Percentiles rank a stretch among this genome's conserved stretches.
Evolutionary conservation across 1,284 basidiomycete genomes (phyloP).

Genomic region (Austropuccinia psidii): DNA sequence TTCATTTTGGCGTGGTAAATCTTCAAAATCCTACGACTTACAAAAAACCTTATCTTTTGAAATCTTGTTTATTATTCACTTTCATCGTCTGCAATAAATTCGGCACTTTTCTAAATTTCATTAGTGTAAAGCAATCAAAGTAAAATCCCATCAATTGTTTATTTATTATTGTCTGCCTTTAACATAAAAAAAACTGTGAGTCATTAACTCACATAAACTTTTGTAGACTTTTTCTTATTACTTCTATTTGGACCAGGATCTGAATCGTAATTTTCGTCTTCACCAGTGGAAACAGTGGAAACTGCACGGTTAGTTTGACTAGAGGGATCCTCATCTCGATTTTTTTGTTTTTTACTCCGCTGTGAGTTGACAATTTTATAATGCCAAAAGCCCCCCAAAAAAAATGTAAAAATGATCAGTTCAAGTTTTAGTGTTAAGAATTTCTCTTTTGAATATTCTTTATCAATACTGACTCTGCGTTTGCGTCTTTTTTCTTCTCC

Average conservation of each 20-base stretch:
- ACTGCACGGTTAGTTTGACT: neutral
- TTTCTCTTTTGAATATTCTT: too few relatives aligned
- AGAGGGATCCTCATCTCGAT: neutral
- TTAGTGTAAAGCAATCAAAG: neutral
- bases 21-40: too few relatives aligned
- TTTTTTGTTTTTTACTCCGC: slow-evolving; percentile 21
- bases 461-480: slow-evolving; percentile 9
- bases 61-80: slow-evolving; percentile 26
- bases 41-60: too few relatives aligned
- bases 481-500: slow-evolving; percentile 30
- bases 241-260: slow-evolving; percentile 8
- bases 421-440: too few relatives aligned
- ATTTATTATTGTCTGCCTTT: neutral
- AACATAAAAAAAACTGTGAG: neutral
- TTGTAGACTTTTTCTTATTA: slow-evolving; percentile 28
- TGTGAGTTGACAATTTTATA: neutral
- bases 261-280: slow-evolving; percentile 25
- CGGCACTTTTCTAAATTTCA: slow-evolving; percentile 32
- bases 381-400: too few relatives aligned
- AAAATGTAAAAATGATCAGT: too few relatives aligned
- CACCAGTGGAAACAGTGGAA: slow-evolving; percentile 11
- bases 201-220: slow-evolving; percentile 16
- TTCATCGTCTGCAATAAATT: slow-evolving; percentile 33
- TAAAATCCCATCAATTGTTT: neutral
- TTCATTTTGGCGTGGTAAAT: too few relatives aligned